A percentile compares a stretch with the other conserved stretches of the same genome.
Conservation (phyloP, 352 stramenopile genomes). For the Phytopythium vexans region DNA sequence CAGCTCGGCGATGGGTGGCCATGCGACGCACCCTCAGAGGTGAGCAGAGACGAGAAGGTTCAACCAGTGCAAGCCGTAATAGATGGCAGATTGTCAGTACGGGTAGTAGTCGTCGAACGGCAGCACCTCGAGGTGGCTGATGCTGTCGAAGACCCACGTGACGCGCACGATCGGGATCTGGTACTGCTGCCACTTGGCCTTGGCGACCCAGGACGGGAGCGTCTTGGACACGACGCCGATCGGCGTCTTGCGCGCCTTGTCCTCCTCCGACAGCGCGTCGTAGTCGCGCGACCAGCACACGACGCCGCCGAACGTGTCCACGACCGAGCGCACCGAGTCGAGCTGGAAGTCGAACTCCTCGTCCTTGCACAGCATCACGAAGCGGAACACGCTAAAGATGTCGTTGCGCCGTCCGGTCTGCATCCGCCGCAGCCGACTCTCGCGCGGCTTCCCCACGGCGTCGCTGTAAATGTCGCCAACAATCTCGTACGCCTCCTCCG, state of each 20-base stretch:
- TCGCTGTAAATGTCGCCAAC: slow-evolving; percentile 79
- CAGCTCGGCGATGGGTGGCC: slow-evolving; percentile 13
- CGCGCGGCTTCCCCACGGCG: slow-evolving; percentile 60
- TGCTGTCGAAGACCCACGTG: slow-evolving; percentile 87
- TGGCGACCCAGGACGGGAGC: slow-evolving; percentile 39
- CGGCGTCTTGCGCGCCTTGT: slow-evolving; percentile 29
- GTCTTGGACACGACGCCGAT: slow-evolving; percentile 81
- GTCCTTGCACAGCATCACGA: slow-evolving; percentile 67
- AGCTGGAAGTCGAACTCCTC: slow-evolving; percentile 76
- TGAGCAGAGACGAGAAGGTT: slow-evolving; percentile 9
- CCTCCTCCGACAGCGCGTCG: slow-evolving; percentile 13
- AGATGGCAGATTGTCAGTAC: slow-evolving; percentile 30
- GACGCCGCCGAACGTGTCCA: slow-evolving; percentile 67
- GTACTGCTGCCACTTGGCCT: slow-evolving; percentile 54
- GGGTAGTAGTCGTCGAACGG: slow-evolving; percentile 87
- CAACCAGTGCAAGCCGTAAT: neutral
- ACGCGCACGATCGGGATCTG: slow-evolving; percentile 84
- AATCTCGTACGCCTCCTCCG: slow-evolving; percentile 72
- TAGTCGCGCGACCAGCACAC: slow-evolving; percentile 33
- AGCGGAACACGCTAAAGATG: slow-evolving; percentile 75
- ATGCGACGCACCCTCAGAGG: slow-evolving; percentile 12
- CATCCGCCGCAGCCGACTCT: slow-evolving; percentile 43
- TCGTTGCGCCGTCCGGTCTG: slow-evolving; percentile 61
- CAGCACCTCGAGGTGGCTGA: slow-evolving; percentile 78
- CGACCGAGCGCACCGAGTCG: slow-evolving; percentile 47